Evolutionary conservation across 2,329 filamentous ascomycete genomes (phyloP).

Genomic region (Phoma sp.): DNA sequence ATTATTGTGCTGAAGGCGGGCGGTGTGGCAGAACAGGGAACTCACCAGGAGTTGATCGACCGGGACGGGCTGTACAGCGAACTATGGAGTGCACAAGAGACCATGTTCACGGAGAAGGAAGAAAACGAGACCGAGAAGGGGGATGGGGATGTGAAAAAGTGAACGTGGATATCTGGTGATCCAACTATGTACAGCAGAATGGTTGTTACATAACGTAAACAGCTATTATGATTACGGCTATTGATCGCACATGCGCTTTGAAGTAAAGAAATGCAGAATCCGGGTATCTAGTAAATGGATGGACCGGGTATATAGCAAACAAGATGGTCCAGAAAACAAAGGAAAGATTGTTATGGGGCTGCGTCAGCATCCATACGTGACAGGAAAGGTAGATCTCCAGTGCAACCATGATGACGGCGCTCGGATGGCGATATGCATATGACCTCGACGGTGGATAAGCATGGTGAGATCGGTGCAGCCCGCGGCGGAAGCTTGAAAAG

Average conservation of each 20-base stretch:
- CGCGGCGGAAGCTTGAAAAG: background rate
- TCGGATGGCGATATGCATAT: background rate
- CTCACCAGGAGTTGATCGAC: conserved; percentile 83
- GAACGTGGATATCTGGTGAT: background rate
- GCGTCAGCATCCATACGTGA: background rate
- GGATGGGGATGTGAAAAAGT: background rate
- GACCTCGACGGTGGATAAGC: background rate
- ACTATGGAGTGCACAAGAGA: conserved; percentile 73
- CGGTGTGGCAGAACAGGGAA: conserved; percentile 84
- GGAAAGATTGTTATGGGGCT: background rate
- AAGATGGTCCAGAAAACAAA: conserved; percentile 6
- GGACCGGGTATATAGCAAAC: conserved; percentile 16
- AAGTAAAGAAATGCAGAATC: conserved; percentile 1
- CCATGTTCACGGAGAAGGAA: conserved; percentile 36
- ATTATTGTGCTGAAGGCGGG: conserved; percentile 91
- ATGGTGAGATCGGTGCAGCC: background rate
- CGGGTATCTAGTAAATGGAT: conserved; percentile 8
- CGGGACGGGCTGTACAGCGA: conserved; percentile 81
- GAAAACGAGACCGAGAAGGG: conserved; percentile 3
- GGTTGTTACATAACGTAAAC: background rate
- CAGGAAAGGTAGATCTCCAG: background rate
- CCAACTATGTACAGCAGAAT: background rate
- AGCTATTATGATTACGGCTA: background rate
- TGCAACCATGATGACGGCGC: background rate
- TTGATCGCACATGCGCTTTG: background rate